Percentiles rank a stretch among this genome's conserved stretches.
Conservation (phyloP, 108 stramenopile genomes). For the Skeletonema costatum region DNA sequence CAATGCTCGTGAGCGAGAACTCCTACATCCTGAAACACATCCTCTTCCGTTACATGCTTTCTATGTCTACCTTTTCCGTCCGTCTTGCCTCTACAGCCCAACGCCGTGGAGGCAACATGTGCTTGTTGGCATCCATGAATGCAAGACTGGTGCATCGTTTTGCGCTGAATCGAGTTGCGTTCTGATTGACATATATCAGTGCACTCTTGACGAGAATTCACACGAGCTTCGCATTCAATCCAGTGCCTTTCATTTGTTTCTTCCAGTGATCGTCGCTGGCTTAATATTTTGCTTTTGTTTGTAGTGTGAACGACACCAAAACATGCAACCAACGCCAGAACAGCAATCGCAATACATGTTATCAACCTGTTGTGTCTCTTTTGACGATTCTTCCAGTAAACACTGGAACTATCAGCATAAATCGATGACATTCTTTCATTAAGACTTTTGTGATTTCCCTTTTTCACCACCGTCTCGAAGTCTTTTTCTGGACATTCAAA, state of each 20-base stretch:
- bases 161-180: constrained; percentile 46
- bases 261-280: constrained; percentile 14
- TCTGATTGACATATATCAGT: constrained; percentile 38
- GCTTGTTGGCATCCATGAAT: constrained; percentile 46
- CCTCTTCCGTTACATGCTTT: constrained; percentile 22
- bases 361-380: constrained; percentile 21
- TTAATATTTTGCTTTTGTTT: not conserved
- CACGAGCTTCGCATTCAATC: constrained; percentile 41
- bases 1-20: constrained; percentile 42
- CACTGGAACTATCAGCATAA: constrained; percentile 25
- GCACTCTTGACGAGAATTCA: constrained; percentile 39
- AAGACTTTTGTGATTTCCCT: not conserved
- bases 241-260: constrained; percentile 27
- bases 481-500: not conserved
- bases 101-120: constrained; percentile 37
- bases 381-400: constrained; percentile 40
- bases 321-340: constrained; percentile 1
- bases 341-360: not conserved
- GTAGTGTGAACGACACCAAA: constrained; percentile 2
- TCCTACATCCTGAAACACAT: constrained; percentile 32
- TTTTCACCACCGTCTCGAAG: not conserved
- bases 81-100: constrained; percentile 27
- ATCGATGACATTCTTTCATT: constrained; percentile 25
- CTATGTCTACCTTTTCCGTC: not conserved
- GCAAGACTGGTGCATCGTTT: constrained; percentile 46